Percentiles rank a stretch among this genome's conserved stretches.
phyloP scores from a whole-genome alignment of 2,329 filamentous ascomycete genomes.

The Fusarium mundagurra region DNA sequence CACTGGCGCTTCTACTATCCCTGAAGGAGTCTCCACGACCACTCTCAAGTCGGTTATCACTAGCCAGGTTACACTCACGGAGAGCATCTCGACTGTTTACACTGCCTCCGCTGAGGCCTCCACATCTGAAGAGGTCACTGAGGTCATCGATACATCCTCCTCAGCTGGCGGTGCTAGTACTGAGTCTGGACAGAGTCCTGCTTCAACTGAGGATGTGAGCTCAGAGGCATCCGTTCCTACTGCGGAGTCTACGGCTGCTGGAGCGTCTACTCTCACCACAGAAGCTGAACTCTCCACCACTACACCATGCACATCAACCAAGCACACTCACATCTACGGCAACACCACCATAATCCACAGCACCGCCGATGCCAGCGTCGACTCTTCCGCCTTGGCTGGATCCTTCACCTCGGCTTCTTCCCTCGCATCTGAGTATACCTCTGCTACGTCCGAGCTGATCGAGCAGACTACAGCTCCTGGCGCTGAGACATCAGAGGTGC shows the following conservation, averaged over 20 bases:
- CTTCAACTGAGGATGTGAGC: not conserved
- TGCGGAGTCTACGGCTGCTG: not conserved
- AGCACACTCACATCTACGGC: conserved; percentile 26
- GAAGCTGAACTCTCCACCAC: conserved; percentile 7
- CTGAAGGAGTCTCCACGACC: not conserved
- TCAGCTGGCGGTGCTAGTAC: not conserved
- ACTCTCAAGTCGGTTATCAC: conserved; percentile 22
- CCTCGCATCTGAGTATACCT: not conserved
- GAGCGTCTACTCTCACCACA: not conserved
- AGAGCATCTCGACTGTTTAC: conserved; percentile 6
- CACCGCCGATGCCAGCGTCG: not conserved
- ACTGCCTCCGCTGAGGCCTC: not conserved
- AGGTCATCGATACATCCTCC: not conserved
- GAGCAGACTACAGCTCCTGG: not conserved
- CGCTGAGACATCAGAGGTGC: not conserved
- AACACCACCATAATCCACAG: conserved; percentile 29
- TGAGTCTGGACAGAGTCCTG: conserved; percentile 3
- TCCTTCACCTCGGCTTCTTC: conserved; percentile 9
- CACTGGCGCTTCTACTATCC: not conserved
- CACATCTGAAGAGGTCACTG: not conserved
- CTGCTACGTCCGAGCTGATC: not conserved
- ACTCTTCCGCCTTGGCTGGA: conserved; percentile 20
- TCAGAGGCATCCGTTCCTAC: not conserved
- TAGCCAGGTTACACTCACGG: conserved; percentile 8
- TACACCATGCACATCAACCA: conserved; percentile 9